These are phyloP conservation scores for Wickerhamia fluorescens DNA, from an alignment of 805 yeast genomes.

Conservation along the genomic window DNA sequence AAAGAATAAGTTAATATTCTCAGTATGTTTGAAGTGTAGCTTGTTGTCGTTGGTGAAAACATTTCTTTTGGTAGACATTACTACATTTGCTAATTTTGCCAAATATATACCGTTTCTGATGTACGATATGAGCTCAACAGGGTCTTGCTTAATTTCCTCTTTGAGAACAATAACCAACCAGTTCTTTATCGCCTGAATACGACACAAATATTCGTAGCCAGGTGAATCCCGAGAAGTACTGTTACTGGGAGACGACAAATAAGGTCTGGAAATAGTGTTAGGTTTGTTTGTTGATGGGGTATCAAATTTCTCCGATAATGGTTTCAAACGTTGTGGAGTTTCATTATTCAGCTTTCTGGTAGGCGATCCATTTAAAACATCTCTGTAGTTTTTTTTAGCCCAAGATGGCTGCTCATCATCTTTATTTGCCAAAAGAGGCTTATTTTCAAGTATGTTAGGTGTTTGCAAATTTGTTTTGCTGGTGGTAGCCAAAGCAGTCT, in stretches of 20 bases:
- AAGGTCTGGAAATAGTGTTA: slow-evolving; percentile 10
- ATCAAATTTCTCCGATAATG: slow-evolving; percentile 8
- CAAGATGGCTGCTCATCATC: slow-evolving; percentile 13
- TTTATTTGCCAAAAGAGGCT: slow-evolving; percentile 5
- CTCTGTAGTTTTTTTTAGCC: slow-evolving; percentile 15
- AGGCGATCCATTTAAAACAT: slow-evolving; percentile 11
- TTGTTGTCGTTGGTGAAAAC: slow-evolving; percentile 47
- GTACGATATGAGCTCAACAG: slow-evolving; percentile 53
- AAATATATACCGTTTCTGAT: slow-evolving; percentile 79
- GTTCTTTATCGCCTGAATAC: slow-evolving; percentile 71
- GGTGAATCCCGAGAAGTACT: slow-evolving; percentile 25
- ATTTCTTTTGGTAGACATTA: slow-evolving; percentile 57
- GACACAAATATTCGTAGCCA: slow-evolving; percentile 70
- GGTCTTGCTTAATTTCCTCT: slow-evolving; percentile 48
- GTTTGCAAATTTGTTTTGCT: too few species aligned
- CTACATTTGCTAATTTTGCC: slow-evolving; percentile 68
- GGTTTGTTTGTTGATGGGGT: slow-evolving; percentile 8
- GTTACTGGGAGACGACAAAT: slow-evolving; percentile 22
- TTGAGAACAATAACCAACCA: slow-evolving; percentile 67
- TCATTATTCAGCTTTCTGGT: slow-evolving; percentile 1
- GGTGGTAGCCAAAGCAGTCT: too few species aligned
- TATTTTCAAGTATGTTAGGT: slow-evolving; percentile 4
- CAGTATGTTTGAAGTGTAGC: slow-evolving; percentile 84
- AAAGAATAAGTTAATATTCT: slow-evolving; percentile 82
- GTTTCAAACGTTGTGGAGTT: slow-evolving; percentile 4